Conservation (phyloP, 345 rosid species). For the Salix koriyanagi region DNA sequence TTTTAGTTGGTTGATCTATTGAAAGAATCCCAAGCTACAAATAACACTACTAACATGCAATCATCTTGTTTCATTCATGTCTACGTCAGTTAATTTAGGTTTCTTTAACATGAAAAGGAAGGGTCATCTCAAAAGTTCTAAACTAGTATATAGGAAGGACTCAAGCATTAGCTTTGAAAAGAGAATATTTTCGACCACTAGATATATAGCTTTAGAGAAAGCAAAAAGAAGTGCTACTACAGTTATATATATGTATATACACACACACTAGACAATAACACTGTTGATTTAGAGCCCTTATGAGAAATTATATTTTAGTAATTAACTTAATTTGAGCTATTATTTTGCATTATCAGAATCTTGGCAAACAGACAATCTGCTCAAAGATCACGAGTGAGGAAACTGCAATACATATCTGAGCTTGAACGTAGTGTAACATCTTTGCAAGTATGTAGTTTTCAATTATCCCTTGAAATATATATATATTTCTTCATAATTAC, state of each 20-base stretch:
- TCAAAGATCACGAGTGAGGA: constrained; percentile 34
- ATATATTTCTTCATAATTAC: neutral
- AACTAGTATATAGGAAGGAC: neutral
- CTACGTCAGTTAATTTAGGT: neutral
- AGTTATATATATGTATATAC: too few species aligned
- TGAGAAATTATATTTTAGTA: neutral
- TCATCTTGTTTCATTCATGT: neutral
- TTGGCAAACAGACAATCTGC: constrained; percentile 37
- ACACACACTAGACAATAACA: too few species aligned
- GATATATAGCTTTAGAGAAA: neutral
- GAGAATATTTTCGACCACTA: neutral
- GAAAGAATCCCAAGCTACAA: neutral
- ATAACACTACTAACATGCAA: neutral
- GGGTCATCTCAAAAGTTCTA: neutral
- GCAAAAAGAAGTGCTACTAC: neutral
- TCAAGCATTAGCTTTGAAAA: neutral
- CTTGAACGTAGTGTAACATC: constrained; percentile 33
- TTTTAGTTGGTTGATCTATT: neutral
- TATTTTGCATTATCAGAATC: constrained; percentile 10
- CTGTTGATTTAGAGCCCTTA: neutral
- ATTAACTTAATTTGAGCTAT: neutral
- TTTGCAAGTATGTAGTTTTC: constrained; percentile 19
- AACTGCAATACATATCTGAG: constrained; percentile 36
- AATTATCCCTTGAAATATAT: neutral
- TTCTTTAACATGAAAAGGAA: neutral